These are phyloP conservation scores for Aphanomyces astaci DNA, from an alignment of 352 stramenopile genomes.

Conservation along the genomic window DNA sequence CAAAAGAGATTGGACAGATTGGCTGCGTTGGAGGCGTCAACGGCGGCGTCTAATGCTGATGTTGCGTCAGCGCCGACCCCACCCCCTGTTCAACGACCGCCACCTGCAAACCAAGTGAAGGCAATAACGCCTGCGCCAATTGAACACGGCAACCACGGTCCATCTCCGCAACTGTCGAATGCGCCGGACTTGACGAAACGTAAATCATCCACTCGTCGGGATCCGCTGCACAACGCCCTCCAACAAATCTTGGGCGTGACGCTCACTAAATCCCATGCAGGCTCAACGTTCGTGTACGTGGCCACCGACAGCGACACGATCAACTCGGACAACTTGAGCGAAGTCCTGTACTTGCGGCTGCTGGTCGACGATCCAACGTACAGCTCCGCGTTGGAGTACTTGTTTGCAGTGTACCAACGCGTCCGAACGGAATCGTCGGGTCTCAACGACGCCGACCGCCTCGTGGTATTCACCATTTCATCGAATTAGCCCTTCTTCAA, in stretches of 20 bases:
- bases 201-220: neutral
- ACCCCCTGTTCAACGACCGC: neutral
- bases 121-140: too few relatives aligned
- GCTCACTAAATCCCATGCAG: neutral
- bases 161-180: too few relatives aligned
- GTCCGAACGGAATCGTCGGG: neutral
- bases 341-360: slow-evolving; percentile 67
- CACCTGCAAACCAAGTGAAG: neutral
- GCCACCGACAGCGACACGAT: slow-evolving; percentile 15
- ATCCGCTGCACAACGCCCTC: slow-evolving; percentile 2
- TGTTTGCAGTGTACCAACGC: slow-evolving; percentile 25
- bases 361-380: slow-evolving; percentile 45
- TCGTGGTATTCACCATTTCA: too few relatives aligned
- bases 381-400: slow-evolving; percentile 44
- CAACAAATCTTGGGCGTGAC: slow-evolving; percentile 12
- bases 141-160: too few relatives aligned
- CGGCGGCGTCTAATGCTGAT: neutral
- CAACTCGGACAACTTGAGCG: slow-evolving; percentile 39
- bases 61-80: neutral
- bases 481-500: too few relatives aligned
- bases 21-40: neutral
- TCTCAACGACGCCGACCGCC: neutral
- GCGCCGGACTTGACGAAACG: neutral
- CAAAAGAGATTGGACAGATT: slow-evolving; percentile 10
- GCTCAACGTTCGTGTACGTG: neutral